Evolutionary conservation across 352 stramenopile species (phyloP).

Genomic region (Phytophthora ramorum): DNA sequence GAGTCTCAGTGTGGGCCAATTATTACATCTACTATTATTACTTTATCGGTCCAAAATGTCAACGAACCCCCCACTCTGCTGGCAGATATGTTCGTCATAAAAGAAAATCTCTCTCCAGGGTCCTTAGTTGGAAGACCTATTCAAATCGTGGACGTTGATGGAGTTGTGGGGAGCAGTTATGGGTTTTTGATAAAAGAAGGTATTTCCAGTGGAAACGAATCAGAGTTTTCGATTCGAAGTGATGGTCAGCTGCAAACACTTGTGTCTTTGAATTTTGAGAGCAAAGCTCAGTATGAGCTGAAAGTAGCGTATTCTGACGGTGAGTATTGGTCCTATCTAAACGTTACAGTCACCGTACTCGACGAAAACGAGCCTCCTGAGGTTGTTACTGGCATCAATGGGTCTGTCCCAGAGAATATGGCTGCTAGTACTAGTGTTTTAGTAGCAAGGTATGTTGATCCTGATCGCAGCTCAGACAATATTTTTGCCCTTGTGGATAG

Average conservation of each 20-base stretch:
- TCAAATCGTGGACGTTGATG: constrained; percentile 51
- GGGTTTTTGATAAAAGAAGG: constrained; percentile 42
- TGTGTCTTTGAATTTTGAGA: constrained; percentile 49
- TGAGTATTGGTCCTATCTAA: constrained; percentile 37
- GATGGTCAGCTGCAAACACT: constrained; percentile 55
- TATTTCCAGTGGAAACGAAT: constrained; percentile 7
- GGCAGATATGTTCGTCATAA: constrained; percentile 25
- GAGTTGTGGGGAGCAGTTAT: constrained; percentile 29
- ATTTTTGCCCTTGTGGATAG: constrained; percentile 29
- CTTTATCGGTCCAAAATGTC: constrained; percentile 40
- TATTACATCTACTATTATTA: not conserved
- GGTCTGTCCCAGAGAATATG: constrained; percentile 49
- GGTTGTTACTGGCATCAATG: constrained; percentile 29
- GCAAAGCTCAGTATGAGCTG: constrained; percentile 16
- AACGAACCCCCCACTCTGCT: constrained; percentile 57
- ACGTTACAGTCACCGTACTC: constrained; percentile 41
- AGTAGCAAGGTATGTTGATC: constrained; percentile 39
- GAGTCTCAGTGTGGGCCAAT: constrained; percentile 19
- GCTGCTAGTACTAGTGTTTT: constrained; percentile 36
- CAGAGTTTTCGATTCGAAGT: constrained; percentile 47
- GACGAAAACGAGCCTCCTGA: constrained; percentile 61
- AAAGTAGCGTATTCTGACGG: constrained; percentile 29
- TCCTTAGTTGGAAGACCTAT: constrained; percentile 55
- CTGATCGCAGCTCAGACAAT: constrained; percentile 42
- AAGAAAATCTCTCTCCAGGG: constrained; percentile 52